Evolutionary conservation across 2,329 filamentous ascomycete species (phyloP).

Genomic region (Epichloe bromicola): DNA sequence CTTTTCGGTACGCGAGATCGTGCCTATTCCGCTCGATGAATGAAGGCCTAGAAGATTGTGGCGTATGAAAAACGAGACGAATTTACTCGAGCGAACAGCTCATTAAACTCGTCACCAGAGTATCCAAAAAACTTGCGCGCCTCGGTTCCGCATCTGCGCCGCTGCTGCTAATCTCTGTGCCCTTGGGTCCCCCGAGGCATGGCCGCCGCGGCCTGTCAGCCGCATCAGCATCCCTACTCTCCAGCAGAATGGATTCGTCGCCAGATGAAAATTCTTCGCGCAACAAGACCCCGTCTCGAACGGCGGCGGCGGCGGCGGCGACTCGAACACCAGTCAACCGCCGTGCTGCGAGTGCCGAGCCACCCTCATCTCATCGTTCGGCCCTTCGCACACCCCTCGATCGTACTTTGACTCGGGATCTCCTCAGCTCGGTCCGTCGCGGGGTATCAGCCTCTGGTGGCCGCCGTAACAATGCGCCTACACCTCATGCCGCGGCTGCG

Average conservation of each 20-base stretch:
- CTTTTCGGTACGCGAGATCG: neutral
- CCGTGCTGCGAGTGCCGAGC: constrained; percentile 20
- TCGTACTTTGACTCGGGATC: constrained; percentile 20
- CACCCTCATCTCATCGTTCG: constrained; percentile 25
- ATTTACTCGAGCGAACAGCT: neutral
- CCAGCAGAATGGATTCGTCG: constrained; percentile 1
- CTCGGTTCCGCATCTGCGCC: neutral
- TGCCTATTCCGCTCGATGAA: neutral
- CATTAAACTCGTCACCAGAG: neutral
- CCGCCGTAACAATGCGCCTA: constrained; percentile 31
- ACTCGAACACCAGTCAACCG: constrained; percentile 15
- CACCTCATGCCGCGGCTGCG: constrained; percentile 49
- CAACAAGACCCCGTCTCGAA: constrained; percentile 7
- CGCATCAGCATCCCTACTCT: neutral
- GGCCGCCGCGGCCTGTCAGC: neutral
- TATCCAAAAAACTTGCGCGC: neutral
- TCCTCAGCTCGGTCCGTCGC: constrained; percentile 25
- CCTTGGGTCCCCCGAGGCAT: neutral
- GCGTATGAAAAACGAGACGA: too few species aligned
- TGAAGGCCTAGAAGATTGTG: neutral
- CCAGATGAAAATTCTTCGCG: constrained; percentile 1
- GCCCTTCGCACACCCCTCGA: constrained; percentile 30
- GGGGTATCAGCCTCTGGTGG: constrained; percentile 33
- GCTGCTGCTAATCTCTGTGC: neutral
- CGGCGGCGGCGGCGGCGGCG: constrained; percentile 7